Conservation (phyloP, 495 filamentous ascomycete species). For the Astrothelium subdiscretum region DNA sequence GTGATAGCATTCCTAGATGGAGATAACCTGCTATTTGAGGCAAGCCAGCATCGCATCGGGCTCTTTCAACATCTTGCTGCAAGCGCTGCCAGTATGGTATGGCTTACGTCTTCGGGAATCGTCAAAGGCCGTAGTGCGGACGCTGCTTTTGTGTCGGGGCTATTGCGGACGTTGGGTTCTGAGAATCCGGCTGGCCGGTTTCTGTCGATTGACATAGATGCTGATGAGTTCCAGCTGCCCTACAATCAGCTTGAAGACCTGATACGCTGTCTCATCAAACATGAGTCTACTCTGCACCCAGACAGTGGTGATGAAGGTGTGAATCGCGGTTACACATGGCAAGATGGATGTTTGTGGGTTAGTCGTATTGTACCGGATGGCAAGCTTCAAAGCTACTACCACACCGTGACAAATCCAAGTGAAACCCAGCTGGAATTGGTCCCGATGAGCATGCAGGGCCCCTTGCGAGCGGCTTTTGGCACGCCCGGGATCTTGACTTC, state of each 20-base stretch:
- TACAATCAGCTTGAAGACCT: not conserved
- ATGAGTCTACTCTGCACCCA: not conserved
- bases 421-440: not conserved
- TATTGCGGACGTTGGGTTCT: not conserved
- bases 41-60: not conserved
- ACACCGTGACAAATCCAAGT: not conserved
- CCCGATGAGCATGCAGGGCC: not conserved
- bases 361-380: not conserved
- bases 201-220: not conserved
- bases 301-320: not conserved
- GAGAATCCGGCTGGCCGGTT: not conserved
- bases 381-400: not conserved
- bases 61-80: not conserved
- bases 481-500: slow-evolving; percentile 11
- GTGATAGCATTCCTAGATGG: not conserved
- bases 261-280: not conserved
- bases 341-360: not conserved
- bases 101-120: not conserved
- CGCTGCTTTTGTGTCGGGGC: not conserved
- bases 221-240: not conserved
- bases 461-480: slow-evolving; percentile 3
- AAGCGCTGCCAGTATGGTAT: not conserved
- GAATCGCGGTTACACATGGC: not conserved
- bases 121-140: not conserved
- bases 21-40: not conserved